Base-by-base conservation (phyloP, 148 eudicot genomes). In the Limonium bicolor region DNA sequence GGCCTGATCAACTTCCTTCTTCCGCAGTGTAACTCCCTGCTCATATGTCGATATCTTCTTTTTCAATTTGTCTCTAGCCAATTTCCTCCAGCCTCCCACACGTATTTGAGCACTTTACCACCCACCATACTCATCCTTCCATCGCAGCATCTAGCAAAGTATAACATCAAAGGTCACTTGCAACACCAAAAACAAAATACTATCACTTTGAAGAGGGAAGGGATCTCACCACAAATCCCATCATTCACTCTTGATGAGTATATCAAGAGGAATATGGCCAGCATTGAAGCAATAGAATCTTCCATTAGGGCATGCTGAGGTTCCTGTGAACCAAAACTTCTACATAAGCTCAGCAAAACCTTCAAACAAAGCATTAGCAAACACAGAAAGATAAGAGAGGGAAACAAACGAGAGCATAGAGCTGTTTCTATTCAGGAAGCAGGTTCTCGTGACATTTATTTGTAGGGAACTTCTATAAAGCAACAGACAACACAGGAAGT, bases 81-180 rank as follows among this genome's bases (percentile, higher is more conserved):
- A 87, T 69, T 80, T 80, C n/a, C n/a, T 48, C 99, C 99, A 72
- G 87, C 85, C 63, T 84, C 99, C 99, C 99, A 90, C 99, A 90
- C 2, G 95, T 84, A 64, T 90, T 84, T 26, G 75, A 43, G 67
- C 99, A 90, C 64, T 58, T 69, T 41, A 76, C 68, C 39, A 50
- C 49, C 85, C 95, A 78, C 75, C 80, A 63, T 90, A 71, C 74
- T 90, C 97, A 59, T 90, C 97, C 93, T 84, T 42, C 97, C 97
- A 63, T 90, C 97, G 62, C 97, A 90, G 34, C 97, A 90, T 74
- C 84, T 95, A 84, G 74, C 59, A 61, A 53, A 33, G 60, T n/a
- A n/a, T n/a, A n/a, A n/a, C n/a, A n/a, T 57, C 40, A 20, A 46
- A 24, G 52, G 54, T 56, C 45, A 61, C 41, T 11, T 35, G 20